A percentile compares a stretch with the other conserved stretches of the same genome.
Conservation (phyloP, 768 basidiomycete genomes). For the Lactarius pseudohatsudake region DNA sequence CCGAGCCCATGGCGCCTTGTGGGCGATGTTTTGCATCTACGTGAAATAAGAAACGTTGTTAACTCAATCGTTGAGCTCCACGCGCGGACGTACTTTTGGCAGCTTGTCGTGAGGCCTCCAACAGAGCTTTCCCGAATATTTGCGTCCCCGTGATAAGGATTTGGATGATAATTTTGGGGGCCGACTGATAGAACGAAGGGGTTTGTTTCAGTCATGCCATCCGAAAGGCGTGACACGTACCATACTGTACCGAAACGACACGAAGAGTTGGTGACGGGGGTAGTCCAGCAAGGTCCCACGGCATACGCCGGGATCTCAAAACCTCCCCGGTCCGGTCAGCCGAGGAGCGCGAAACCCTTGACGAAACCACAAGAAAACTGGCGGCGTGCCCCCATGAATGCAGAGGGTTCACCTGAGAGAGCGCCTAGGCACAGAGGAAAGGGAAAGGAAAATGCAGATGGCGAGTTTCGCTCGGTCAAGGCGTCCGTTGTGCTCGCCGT, state of each 20-base stretch:
- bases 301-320: not conserved
- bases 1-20: constrained; percentile 62
- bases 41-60: not conserved
- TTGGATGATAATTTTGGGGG: constrained; percentile 75
- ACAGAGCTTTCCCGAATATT: constrained; percentile 89
- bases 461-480: constrained; percentile 61
- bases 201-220: not conserved
- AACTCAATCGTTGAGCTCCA: not conserved
- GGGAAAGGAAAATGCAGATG: constrained; percentile 31
- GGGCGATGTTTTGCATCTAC: constrained; percentile 84
- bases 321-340: not conserved
- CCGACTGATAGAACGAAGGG: constrained; percentile 50
- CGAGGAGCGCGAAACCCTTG: not conserved
- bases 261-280: not conserved
- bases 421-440: constrained; percentile 31
- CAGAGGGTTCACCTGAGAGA: constrained; percentile 31
- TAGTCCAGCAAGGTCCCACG: not conserved
- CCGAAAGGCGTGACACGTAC: not conserved
- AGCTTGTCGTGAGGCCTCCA: constrained; percentile 88
- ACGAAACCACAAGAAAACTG: not conserved
- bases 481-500: constrained; percentile 73
- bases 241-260: constrained; percentile 6
- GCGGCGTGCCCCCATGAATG: constrained; percentile 31
- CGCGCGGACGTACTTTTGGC: constrained; percentile 70
- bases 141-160: constrained; percentile 74